phyloP scores from a whole-genome alignment of 2,329 filamentous ascomycete species.

The Purpureocillium takamizusanense region DNA sequence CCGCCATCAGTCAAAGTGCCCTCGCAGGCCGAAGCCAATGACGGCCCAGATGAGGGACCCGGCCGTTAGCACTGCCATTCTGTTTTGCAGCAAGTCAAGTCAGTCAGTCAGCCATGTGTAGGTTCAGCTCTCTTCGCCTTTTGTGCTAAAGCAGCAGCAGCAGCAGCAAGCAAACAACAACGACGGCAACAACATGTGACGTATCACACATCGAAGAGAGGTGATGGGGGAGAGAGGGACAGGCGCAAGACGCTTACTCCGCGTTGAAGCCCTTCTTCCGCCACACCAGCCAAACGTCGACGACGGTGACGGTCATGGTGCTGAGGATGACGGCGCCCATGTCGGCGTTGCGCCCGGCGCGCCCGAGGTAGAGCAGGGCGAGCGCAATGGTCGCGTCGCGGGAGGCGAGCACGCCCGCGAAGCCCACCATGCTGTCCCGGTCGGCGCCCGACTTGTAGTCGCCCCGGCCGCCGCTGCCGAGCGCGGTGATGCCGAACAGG shows the following conservation, averaged over 20 bases:
- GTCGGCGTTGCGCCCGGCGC: conserved; percentile 3
- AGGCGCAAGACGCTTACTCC: conserved; percentile 5
- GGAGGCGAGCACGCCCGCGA: conserved; percentile 6
- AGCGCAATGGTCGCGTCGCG: conserved; percentile 9
- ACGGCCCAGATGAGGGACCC: conserved; percentile 5
- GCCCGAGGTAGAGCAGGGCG: conserved; percentile 5
- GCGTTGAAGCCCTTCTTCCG: conserved; percentile 1
- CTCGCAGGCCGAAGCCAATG: conserved; percentile 6
- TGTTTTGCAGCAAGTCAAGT: no score
- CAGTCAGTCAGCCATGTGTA: no score
- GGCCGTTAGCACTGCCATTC: neutral
- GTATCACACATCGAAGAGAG: no score
- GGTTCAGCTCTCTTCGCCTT: no score
- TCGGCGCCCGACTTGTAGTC: neutral
- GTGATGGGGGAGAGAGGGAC: neutral
- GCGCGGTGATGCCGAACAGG: conserved; percentile 7
- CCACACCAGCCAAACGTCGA: conserved; percentile 10
- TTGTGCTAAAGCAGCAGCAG: neutral
- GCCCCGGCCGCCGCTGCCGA: neutral
- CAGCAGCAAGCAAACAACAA: no score
- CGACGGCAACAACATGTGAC: no score
- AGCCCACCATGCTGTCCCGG: neutral
- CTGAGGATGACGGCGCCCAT: conserved; percentile 12
- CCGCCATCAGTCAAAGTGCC: conserved; percentile 5
- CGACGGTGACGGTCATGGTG: conserved; percentile 8